phyloP scores from a whole-genome alignment of 768 basidiomycete species.

The Xerocomellus dryophilus region DNA sequence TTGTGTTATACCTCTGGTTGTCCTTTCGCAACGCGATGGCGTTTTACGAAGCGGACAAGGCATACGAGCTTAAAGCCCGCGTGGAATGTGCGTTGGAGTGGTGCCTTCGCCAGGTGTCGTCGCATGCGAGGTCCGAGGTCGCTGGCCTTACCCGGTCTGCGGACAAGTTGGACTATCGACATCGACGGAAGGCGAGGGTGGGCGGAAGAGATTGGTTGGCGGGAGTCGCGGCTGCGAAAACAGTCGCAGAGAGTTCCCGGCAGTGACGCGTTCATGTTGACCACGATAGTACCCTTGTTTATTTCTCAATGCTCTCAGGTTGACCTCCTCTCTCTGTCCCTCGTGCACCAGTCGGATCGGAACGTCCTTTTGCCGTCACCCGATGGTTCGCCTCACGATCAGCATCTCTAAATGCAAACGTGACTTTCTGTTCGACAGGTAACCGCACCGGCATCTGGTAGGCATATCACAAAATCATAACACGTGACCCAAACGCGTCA shows the following conservation, averaged over 20 bases:
- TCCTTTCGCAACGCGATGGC: constrained; percentile 64
- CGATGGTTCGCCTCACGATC: no score
- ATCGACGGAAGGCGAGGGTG: constrained; percentile 11
- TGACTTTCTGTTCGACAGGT: neutral
- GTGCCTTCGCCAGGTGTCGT: constrained; percentile 45
- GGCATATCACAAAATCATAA: constrained; percentile 1
- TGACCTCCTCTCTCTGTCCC: neutral
- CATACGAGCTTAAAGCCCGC: constrained; percentile 52
- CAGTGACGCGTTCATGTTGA: neutral
- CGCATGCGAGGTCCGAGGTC: constrained; percentile 1
- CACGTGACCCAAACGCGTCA: constrained; percentile 13
- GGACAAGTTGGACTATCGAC: constrained; percentile 23
- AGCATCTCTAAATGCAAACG: no score
- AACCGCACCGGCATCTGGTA: neutral
- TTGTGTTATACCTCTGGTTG: constrained; percentile 85
- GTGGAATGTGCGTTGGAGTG: constrained; percentile 69
- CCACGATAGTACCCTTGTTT: neutral
- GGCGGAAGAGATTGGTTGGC: constrained; percentile 14
- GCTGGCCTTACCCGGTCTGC: neutral
- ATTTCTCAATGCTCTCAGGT: neutral
- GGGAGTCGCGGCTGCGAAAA: constrained; percentile 23
- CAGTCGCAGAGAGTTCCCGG: constrained; percentile 11
- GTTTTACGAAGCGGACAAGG: constrained; percentile 56
- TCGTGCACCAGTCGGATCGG: neutral
- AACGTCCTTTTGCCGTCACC: no score